Evolutionary conservation across 1,284 basidiomycete species (phyloP), one percentile per base, ranked within the genome.

Genomic region (Farysia itapuensis): DNA sequence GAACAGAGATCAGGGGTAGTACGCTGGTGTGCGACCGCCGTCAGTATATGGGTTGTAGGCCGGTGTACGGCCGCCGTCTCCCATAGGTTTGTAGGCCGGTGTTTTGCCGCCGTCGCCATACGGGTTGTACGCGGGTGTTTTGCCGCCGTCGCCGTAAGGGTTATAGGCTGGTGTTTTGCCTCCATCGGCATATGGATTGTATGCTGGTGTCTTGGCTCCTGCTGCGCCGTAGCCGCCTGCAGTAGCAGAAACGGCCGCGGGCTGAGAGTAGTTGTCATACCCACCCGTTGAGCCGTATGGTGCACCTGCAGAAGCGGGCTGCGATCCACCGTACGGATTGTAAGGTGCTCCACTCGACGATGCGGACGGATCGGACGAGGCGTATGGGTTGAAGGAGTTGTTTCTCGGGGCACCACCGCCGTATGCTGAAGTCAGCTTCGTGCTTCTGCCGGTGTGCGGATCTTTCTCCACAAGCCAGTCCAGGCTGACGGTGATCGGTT

Each of bases 401-500:
- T 46, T 48, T 21, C 46, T 34, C 40, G 15, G 21, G 29, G 34
- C 25, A 29, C 35, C 44, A 5, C 28, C 35, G n/a, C n/a, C n/a
- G n/a, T n/a, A n/a, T n/a, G n/a, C n/a, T 12, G 31, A 42, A 28
- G 20, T 52, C 47, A 59, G 24, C 37, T 59, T 59, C 39, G 53
- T 58, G 39, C 67, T 67, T 39, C 52, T 51, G 25, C 71, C 70
- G 3, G 69, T 74, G 32, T 64, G 37, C 1, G 69, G 69, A 33
- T 85, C 79, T 80, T 87, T 84, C 54, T 87, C 83, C 60, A 85
- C 84, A 22, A 97, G 79, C 74, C 87, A 89, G 24, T 84, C 83
- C 69, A 92, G 87, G 36, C 87, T 86, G 50, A 97, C 85, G 8
- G 87, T 87, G 57, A 97, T 85, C 19, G 92, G 82, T 79, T 92